Conservation (phyloP, 1,139 yeast genomes). For the Suhomyces panamericanus region DNA sequence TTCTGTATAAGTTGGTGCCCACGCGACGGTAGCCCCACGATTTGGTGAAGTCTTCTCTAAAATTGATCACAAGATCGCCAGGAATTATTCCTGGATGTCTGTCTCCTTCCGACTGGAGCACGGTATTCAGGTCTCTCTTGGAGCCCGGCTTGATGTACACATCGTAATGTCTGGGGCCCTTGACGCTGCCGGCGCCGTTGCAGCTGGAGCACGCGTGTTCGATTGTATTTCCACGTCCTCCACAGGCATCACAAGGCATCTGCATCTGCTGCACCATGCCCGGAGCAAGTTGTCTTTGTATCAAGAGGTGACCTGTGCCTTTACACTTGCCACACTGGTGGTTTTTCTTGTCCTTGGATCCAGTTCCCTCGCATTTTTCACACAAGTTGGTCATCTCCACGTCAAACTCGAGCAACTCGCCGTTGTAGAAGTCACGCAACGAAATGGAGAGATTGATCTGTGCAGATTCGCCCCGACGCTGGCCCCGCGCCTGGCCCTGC, state of each 20-base stretch:
- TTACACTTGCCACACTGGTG: constrained; percentile 66
- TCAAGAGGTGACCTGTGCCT: constrained; percentile 72
- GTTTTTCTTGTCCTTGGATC: constrained; percentile 74
- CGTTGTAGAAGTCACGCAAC: constrained; percentile 68
- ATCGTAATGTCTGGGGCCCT: constrained; percentile 56
- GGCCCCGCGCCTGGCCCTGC: constrained; percentile 26
- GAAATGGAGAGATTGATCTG: constrained; percentile 57
- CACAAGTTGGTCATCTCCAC: constrained; percentile 75
- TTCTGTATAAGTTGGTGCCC: constrained; percentile 71
- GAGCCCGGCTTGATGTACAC: constrained; percentile 72
- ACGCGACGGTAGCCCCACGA: constrained; percentile 87
- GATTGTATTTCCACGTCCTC: constrained; percentile 72
- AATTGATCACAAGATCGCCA: constrained; percentile 69
- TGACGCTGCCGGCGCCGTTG: constrained; percentile 64
- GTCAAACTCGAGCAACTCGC: constrained; percentile 60
- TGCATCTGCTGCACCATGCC: constrained; percentile 88
- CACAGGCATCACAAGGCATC: constrained; percentile 74
- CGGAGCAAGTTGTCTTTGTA: constrained; percentile 78
- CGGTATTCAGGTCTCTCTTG: constrained; percentile 57
- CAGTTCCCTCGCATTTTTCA: constrained; percentile 76
- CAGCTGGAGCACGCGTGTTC: constrained; percentile 66
- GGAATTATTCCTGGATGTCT: constrained; percentile 77
- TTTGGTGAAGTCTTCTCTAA: constrained; percentile 52
- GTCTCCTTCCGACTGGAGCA: constrained; percentile 77
- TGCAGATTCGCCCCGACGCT: constrained; percentile 61